Percentiles rank a stretch among this genome's conserved stretches.
Evolutionary conservation across 1,284 basidiomycete species (phyloP).

Genomic region (Pseudozyma sp.): DNA sequence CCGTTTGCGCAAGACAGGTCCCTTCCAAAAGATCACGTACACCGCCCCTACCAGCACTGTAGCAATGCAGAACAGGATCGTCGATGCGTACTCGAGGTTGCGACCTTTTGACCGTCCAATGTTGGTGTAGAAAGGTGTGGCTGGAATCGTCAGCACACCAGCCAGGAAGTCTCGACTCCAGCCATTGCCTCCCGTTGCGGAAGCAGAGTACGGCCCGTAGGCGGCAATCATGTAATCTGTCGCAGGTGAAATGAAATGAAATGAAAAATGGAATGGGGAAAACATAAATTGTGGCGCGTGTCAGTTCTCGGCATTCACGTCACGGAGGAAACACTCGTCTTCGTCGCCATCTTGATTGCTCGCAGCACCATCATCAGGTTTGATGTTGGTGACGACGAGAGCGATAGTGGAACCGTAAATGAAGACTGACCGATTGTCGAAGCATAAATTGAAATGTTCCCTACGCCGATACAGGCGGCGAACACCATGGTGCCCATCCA

Average conservation of each 20-base stretch:
- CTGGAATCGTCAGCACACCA: conserved; percentile 70
- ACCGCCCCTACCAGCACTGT: conserved; percentile 69
- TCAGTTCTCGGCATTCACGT: no score
- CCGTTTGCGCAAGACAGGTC: conserved; percentile 51
- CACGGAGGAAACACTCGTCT: no score
- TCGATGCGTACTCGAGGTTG: conserved; percentile 69
- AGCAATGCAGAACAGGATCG: conserved; percentile 70
- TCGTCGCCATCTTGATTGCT: no score
- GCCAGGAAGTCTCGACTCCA: conserved; percentile 69
- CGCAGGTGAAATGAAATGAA: no score
- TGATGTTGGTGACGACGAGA: no score
- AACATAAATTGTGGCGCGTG: no score
- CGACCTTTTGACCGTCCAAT: conserved; percentile 61
- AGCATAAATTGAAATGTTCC: conserved; percentile 66
- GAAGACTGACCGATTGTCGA: conserved; percentile 58
- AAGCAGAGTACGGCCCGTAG: conserved; percentile 70
- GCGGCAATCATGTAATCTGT: conserved; percentile 70
- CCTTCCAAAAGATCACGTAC: conserved; percentile 70
- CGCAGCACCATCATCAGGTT: no score
- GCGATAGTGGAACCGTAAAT: no score
- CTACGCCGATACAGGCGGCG: conserved; percentile 68
- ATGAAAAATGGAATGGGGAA: no score
- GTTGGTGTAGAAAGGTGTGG: conserved; percentile 69
- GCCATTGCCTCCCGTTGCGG: conserved; percentile 69
- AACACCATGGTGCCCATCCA: conserved; percentile 71